Evolutionary conservation across 345 rosid genomes (phyloP).

Genomic region (Aquilaria yunnanensis): DNA sequence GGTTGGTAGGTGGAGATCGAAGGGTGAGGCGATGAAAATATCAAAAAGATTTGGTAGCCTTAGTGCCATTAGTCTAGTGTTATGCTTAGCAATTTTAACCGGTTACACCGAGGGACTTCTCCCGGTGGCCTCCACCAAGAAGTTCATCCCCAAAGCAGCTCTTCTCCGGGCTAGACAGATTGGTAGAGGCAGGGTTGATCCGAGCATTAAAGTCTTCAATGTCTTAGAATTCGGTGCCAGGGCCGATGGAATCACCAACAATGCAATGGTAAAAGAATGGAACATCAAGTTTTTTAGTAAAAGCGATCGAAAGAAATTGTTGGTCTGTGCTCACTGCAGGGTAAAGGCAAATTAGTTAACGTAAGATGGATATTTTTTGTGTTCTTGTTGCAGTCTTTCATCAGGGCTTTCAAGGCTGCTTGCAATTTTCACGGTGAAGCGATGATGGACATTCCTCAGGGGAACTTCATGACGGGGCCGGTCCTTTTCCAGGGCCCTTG

Average conservation of each 20-base stretch:
- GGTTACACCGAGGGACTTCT: too few species aligned
- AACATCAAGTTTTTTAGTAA: too few species aligned
- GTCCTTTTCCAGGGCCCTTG: slow-evolving; percentile 16
- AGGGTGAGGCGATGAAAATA: too few species aligned
- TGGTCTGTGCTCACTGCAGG: too few species aligned
- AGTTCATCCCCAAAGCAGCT: background rate
- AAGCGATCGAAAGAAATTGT: too few species aligned
- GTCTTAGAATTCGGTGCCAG: slow-evolving; percentile 14
- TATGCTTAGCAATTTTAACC: too few species aligned
- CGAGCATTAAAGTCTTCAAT: slow-evolving; percentile 3
- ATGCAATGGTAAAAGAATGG: slow-evolving; percentile 2
- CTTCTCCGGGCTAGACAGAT: slow-evolving; percentile 2
- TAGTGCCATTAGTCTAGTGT: too few species aligned
- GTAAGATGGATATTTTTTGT: background rate
- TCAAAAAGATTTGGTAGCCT: too few species aligned
- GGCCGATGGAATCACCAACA: slow-evolving; percentile 11
- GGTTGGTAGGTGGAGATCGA: too few species aligned
- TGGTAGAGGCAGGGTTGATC: background rate
- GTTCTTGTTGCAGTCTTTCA: slow-evolving; percentile 6
- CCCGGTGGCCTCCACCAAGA: too few species aligned
- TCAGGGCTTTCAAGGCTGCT: slow-evolving; percentile 11
- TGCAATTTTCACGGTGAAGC: slow-evolving; percentile 16
- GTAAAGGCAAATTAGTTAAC: background rate
- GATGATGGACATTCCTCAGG: slow-evolving; percentile 11
- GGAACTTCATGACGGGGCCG: slow-evolving; percentile 6